Conservation (phyloP, 352 stramenopile genomes). For the Phytophthora vignae region DNA sequence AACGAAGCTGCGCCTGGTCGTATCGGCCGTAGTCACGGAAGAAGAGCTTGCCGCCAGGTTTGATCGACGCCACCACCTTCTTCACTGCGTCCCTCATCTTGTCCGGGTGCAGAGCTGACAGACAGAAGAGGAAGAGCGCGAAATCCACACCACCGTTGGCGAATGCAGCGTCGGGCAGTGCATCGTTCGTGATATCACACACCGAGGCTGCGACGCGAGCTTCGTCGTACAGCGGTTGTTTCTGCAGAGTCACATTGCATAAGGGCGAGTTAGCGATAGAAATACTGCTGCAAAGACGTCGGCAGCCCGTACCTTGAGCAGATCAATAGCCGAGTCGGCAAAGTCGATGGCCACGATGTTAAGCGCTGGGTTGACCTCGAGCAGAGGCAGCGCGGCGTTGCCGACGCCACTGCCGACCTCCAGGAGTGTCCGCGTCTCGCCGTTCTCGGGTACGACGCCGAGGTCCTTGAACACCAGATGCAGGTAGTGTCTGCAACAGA, state of each 20-base stretch:
- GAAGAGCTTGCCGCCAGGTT: conserved; percentile 87
- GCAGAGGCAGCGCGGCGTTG: conserved; percentile 94
- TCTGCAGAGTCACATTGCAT: conserved; percentile 32
- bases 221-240: conserved; percentile 85
- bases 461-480: conserved; percentile 93
- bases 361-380: conserved; percentile 91
- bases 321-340: conserved; percentile 89
- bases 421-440: conserved; percentile 76
- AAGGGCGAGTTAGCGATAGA: background rate
- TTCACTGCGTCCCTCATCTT: conserved; percentile 88
- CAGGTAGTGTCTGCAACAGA: conserved; percentile 86
- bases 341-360: conserved; percentile 95
- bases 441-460: conserved; percentile 54
- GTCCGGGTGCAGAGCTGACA: conserved; percentile 93
- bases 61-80: conserved; percentile 87
- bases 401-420: conserved; percentile 97
- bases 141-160: conserved; percentile 80
- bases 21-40: conserved; percentile 97
- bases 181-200: conserved; percentile 88
- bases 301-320: conserved; percentile 81
- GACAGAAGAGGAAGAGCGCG: conserved; percentile 85
- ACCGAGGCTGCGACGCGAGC: conserved; percentile 74
- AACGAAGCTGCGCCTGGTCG: conserved; percentile 96
- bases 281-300: background rate
- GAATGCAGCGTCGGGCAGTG: conserved; percentile 62